These are phyloP conservation scores for Botrytis galanthina DNA, from an alignment of 2,329 filamentous ascomycete genomes.

Conservation along the genomic window DNA sequence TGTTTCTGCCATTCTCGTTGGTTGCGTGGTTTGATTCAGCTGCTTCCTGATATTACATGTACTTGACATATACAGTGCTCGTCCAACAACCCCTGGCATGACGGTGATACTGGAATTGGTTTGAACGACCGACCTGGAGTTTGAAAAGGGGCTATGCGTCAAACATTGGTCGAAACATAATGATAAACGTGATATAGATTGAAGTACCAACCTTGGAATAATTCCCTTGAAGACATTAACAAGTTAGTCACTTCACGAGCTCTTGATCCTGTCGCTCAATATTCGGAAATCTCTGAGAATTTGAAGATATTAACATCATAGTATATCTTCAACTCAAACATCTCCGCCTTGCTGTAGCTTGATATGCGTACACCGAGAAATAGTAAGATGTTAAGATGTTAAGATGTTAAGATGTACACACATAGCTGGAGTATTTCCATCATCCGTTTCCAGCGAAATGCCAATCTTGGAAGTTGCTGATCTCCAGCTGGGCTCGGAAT, in stretches of 20 bases:
- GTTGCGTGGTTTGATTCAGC: constrained; percentile 5
- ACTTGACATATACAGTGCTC: neutral
- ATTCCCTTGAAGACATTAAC: neutral
- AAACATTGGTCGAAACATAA: neutral
- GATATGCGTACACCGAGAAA: neutral
- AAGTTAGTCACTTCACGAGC: neutral
- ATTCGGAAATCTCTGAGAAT: neutral
- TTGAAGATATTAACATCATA: neutral
- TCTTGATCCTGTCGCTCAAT: neutral
- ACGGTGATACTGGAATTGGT: neutral
- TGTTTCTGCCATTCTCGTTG: constrained; percentile 12
- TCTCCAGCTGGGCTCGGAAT: too few species aligned
- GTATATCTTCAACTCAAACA: neutral
- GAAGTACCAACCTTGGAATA: neutral
- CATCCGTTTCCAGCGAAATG: neutral
- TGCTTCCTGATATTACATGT: neutral
- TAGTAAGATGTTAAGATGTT: neutral
- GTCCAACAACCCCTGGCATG: neutral
- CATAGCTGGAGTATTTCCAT: neutral
- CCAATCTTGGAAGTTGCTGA: neutral
- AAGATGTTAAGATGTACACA: neutral
- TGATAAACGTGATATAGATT: neutral
- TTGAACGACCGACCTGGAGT: neutral
- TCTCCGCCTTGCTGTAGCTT: neutral
- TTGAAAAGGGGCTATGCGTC: neutral